Percentiles rank a stretch among this genome's conserved stretches.
These are phyloP conservation scores for Colletotrichum falcatum DNA, from an alignment of 2,329 filamentous ascomycete species.

Conservation along the genomic window DNA sequence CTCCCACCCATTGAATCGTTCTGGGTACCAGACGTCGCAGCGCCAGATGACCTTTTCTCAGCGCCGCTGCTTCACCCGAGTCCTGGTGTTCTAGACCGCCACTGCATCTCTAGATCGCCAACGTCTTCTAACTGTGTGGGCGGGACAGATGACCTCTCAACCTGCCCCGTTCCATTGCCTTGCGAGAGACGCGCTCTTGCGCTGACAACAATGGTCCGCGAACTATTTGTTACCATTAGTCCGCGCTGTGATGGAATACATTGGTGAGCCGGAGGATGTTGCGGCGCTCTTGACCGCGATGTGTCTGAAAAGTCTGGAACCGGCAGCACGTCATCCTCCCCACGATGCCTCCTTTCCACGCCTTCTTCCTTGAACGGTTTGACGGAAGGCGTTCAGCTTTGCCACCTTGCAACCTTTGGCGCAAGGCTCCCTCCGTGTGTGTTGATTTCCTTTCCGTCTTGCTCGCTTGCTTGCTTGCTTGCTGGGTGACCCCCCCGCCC, in stretches of 20 bases:
- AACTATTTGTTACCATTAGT: neutral
- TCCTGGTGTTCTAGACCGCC: constrained; percentile 2
- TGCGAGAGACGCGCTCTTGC: neutral
- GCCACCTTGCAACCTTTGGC: neutral
- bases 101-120: neutral
- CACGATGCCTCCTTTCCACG: neutral
- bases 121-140: neutral
- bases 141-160: neutral
- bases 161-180: neutral
- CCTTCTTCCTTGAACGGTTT: neutral
- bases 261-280: neutral
- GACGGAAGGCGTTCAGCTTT: neutral
- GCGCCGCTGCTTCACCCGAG: neutral
- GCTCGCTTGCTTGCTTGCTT: neutral
- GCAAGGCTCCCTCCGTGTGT: constrained; percentile 23
- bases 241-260: neutral
- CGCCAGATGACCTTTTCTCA: neutral
- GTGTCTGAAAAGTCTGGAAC: constrained; percentile 8
- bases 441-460: neutral
- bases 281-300: neutral
- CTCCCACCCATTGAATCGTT: neutral
- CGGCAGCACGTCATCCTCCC: constrained; percentile 27
- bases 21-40: neutral
- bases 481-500: neutral
- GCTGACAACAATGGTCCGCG: constrained; percentile 1